phyloP scores from a whole-genome alignment of 352 stramenopile species.

The Pythium folliculosum region DNA sequence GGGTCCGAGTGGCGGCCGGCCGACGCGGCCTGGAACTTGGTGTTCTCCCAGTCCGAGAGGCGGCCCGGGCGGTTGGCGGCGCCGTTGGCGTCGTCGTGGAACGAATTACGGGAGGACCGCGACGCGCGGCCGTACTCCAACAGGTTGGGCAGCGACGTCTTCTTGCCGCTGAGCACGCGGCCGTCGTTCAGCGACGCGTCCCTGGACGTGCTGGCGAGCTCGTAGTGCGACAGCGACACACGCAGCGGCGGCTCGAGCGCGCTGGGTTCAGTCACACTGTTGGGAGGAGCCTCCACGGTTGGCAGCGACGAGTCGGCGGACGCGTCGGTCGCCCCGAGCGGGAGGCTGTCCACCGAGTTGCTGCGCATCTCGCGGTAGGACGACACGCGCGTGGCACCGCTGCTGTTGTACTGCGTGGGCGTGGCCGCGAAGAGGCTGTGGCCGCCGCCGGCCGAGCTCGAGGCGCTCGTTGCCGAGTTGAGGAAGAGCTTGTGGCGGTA shows the following conservation, averaged over 20 bases:
- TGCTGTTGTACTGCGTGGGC: constrained; percentile 6
- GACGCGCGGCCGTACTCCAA: constrained; percentile 45
- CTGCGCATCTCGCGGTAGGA: constrained; percentile 18
- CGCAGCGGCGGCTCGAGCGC: background rate
- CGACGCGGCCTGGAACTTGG: constrained; percentile 48
- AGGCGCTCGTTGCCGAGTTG: constrained; percentile 25
- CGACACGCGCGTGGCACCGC: background rate
- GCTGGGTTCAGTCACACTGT: background rate
- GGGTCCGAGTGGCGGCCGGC: constrained; percentile 70
- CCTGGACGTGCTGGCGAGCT: background rate
- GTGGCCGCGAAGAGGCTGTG: constrained; percentile 21
- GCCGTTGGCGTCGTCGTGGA: constrained; percentile 40
- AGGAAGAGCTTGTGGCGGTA: constrained; percentile 42
- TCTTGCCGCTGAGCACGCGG: constrained; percentile 41
- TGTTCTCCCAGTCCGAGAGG: constrained; percentile 52
- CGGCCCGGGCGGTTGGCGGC: constrained; percentile 9
- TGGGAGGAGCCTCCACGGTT: background rate
- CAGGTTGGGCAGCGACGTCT: constrained; percentile 54
- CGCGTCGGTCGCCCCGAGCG: background rate
- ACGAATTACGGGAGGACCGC: constrained; percentile 48
- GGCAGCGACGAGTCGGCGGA: background rate
- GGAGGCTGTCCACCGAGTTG: constrained; percentile 17
- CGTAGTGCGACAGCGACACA: too few species aligned
- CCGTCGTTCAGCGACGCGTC: constrained; percentile 28
- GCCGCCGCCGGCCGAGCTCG: constrained; percentile 28